Base-by-base conservation (phyloP, 306 rosid genomes). In the Vigna unguiculata region DNA sequence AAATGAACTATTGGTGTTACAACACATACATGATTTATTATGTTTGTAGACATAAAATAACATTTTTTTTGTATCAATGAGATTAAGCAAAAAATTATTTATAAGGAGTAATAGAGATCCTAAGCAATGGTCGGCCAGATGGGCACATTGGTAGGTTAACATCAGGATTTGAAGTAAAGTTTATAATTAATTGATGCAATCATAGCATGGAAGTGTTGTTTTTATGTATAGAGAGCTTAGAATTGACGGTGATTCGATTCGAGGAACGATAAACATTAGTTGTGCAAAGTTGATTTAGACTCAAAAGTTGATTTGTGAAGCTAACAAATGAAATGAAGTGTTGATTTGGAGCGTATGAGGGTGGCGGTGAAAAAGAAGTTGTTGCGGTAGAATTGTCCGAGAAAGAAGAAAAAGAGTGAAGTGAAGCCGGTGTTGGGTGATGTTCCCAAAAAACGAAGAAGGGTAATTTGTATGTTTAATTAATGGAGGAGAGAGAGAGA, bases 381-480 rank as follows among this genome's bases (percentile, higher is more conserved):
- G 45, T 0, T 9, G 45, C 0, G 13, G 45, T 40, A 9, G 9
- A 40, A 38, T 38, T 8, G 2, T 62, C 70, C 45, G 60, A 47
- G 48, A 16, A 75, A 34, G 72, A 76, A 57, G 76, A 77, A 60
- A 40, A 52, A 79, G 72, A 76, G 61, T 49, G 78, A 74, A 76
- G 61, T 45, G 78, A 74, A 75, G 65, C 51, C 30, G 73, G 81
- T 76, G 71, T 77, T 67, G 87, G 69, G 85, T 84, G 80, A 89
- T 88, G 85, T 73, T 87, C 84, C 87, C 80, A 88, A 71, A 83
- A 69, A 87, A 86, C 87, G 84, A 88, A 90, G 81, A 87, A 82
- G 80, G 80, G 84, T 41, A 9, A 41, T 81, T 78, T 86, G 25
- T 48, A 60, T 82, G 84, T 80, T 88, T 87, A 81, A 62, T 83